Base-by-base conservation (phyloP, 1,284 basidiomycete species). In the Phellopilus nigrolimitatus region DNA sequence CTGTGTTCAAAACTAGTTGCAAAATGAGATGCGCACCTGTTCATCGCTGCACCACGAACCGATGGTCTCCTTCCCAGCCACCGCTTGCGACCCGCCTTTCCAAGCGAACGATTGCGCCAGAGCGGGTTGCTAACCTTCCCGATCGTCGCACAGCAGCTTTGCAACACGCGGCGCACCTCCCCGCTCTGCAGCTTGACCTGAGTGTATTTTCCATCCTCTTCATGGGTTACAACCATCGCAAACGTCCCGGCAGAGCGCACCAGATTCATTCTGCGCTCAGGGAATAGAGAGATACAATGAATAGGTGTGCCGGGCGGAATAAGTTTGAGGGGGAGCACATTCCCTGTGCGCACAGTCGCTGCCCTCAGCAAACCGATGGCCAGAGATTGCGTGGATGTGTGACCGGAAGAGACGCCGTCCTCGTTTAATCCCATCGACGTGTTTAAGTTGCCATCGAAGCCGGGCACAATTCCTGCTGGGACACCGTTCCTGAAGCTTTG, bases 41-140 rank as follows among this genome's bases (percentile, higher is more conserved):
- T 99, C 95, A 97, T 98, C 22, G 95, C 95, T 57, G 97, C 85
- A 86, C 95, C 95, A 66, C 95, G 84, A 28, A 97, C 93, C 57
- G 82, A 82, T 2, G 95, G 95, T 61, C 88, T 72, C 60, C 82
- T 71, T 33, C 95, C 95, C 24, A 98, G 71, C 92, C 94, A 97
- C 44, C 97, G 77, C 45, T 75, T 76, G 57, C 95, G 71, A 38
- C 95, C 95, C 13, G 97, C 95, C 70, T 99, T 99, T 37, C 94
- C 95, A 39, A 98, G 70, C 43, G 75, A 81, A 19, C 83, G 74
- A 60, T 88, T 84, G 69, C 93, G 90, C 83, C 93, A 94, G 59
- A 97, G 75, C 51, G 86, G 79, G 69, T 99, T 99, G 73, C 90
- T 92, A 54, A 98, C 94, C 53, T 82, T 83, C 2, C 97, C 95